These are phyloP conservation scores for Zostera marina DNA, from an alignment of 116 monocot genomes.

Conservation along the genomic window DNA sequence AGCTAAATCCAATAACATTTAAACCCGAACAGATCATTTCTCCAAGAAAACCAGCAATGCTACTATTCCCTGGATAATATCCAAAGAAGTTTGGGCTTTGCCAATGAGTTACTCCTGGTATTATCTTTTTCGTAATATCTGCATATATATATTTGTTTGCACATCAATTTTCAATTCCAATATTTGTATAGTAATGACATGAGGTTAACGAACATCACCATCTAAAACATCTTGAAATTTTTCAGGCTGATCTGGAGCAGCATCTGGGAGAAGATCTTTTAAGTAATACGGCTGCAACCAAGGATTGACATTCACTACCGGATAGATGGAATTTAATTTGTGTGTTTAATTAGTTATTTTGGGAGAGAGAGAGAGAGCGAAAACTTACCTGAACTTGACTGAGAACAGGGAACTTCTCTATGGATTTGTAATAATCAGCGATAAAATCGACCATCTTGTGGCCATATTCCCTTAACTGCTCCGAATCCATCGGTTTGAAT, in stretches of 20 bases:
- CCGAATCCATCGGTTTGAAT: slow-evolving; percentile 19
- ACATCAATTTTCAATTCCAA: not conserved
- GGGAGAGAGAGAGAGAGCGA: too few species aligned
- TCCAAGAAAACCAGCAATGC: slow-evolving; percentile 86
- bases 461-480: slow-evolving; percentile 27
- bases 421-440: slow-evolving; percentile 74
- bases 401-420: slow-evolving; percentile 58
- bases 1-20: slow-evolving; percentile 90
- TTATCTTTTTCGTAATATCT: slow-evolving; percentile 70
- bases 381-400: slow-evolving; percentile 66
- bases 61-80: slow-evolving; percentile 72
- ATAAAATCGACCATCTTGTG: slow-evolving; percentile 92
- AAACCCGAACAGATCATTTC: slow-evolving; percentile 88
- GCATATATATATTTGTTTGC: slow-evolving; percentile 3
- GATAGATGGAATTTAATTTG: too few species aligned
- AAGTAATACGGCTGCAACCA: slow-evolving; percentile 64
- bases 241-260: slow-evolving; percentile 66
- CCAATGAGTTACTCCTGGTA: slow-evolving; percentile 86
- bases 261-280: slow-evolving; percentile 53
- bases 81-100: slow-evolving; percentile 91
- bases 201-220: slow-evolving; percentile 19
- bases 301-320: not conserved
- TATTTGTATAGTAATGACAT: not conserved
- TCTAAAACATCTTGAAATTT: slow-evolving; percentile 48
- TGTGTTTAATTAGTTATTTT: too few species aligned